Evolutionary conservation across 371 early-diverging fungal genomes (phyloP).

Genomic region (Lichtheimia hyalospora): DNA sequence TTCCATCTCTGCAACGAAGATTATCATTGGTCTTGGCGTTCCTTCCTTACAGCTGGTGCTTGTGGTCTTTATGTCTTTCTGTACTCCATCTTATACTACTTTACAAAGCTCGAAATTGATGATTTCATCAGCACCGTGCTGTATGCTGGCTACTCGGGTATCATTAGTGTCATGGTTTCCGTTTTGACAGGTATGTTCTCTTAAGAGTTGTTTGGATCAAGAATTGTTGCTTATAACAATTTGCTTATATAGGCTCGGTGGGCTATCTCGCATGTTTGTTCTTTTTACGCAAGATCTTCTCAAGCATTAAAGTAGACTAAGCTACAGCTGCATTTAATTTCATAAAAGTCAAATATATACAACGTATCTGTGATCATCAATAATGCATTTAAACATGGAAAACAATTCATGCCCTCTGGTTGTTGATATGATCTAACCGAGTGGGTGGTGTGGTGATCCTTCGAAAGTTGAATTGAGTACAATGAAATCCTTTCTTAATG

Average conservation of each 20-base stretch:
- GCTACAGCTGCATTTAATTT: too few relatives aligned
- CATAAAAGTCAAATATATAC: too few relatives aligned
- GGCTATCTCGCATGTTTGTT: conserved; percentile 75
- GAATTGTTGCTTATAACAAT: not conserved
- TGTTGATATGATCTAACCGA: too few relatives aligned
- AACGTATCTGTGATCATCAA: too few relatives aligned
- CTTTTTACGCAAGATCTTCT: conserved; percentile 83
- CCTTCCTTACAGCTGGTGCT: conserved; percentile 88
- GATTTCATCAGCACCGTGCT: conserved; percentile 78
- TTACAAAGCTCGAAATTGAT: conserved; percentile 68
- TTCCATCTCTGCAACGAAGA: conserved; percentile 92
- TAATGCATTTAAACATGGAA: too few relatives aligned
- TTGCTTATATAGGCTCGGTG: conserved; percentile 53
- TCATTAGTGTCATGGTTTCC: conserved; percentile 76
- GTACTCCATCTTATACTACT: conserved; percentile 82
- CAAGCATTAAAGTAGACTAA: conserved; percentile 82
- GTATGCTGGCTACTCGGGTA: conserved; percentile 91
- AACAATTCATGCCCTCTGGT: too few relatives aligned
- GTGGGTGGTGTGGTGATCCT: too few relatives aligned
- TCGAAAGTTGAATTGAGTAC: too few relatives aligned
- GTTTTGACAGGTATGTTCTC: conserved; percentile 62
- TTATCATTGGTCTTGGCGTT: conserved; percentile 94
- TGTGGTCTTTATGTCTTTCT: conserved; percentile 87
- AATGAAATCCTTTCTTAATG: too few relatives aligned
- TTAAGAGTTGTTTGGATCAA: too few relatives aligned